Base-by-base conservation (phyloP, 2,329 filamentous ascomycete genomes). In the Arthrocladium fulminans region DNA sequence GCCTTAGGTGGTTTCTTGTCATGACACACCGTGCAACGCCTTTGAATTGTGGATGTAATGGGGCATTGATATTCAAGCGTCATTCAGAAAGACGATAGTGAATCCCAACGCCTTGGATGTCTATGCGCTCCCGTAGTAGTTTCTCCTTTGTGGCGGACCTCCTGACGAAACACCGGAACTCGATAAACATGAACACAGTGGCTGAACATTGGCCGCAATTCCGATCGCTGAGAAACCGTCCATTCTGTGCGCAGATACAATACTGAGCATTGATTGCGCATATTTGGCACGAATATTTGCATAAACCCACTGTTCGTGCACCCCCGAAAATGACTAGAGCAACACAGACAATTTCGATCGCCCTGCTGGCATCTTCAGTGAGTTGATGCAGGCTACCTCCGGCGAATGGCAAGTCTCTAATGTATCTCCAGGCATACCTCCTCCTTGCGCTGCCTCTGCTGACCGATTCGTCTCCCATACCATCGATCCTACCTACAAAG, bases 341-440 rank as follows among this genome's bases (percentile, higher is more conserved):
- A 19, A 83, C 87, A 67, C 89, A 97, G 70, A 90, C 87, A 56
- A 83, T 96, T 65, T 94, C 88, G 53, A 76, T 95, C 62, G 48
- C 43, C 27, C 20, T 57, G 23, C 38, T 53, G 22, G 48, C 50
- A 29, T 49, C 51, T 12, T 56, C 50, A 30, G 51, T 55, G 51
- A 23, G 57, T 49, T 17, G 34, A 51, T 52, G 3, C 12, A 25
- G 20, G 10, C 12, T 10, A 15, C 19, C 4, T 13, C n/a, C 8
- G 6, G 22, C 10, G 23, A 25, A 5, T 23, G n/a, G 10, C 25
- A 13, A 2, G 17, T 8, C 27, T 8, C 46, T 43, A 24, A 48
- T 22, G 7, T 2, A 13, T 15, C 15, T 2, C 10, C 45, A 59
- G 57, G 51, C 52, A 22, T 59, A 59, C 44, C 54, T 59, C 23